Percentiles rank a stretch among this genome's conserved stretches.
Evolutionary conservation across 805 yeast genomes (phyloP).

Genomic region (Candida gorgasii): DNA sequence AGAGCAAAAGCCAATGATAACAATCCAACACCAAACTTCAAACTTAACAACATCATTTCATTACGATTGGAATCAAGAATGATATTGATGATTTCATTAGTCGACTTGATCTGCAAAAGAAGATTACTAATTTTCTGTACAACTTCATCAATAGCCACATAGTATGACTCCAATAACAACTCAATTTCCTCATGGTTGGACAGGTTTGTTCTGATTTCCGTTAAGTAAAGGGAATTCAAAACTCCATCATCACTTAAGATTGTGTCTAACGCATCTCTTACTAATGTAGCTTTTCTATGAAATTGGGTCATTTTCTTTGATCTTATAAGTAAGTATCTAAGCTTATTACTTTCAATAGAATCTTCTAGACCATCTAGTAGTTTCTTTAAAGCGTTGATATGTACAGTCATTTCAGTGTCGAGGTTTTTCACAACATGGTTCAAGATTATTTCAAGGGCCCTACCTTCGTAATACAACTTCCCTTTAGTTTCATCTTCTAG

Average conservation of each 20-base stretch:
- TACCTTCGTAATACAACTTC: slow-evolving; percentile 76
- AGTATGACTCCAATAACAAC: slow-evolving; percentile 85
- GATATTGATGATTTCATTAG: slow-evolving; percentile 93
- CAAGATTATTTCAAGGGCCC: slow-evolving; percentile 87
- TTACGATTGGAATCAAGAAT: slow-evolving; percentile 92
- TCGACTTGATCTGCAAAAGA: slow-evolving; percentile 80
- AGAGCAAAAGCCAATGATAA: slow-evolving; percentile 80
- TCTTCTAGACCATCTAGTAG: slow-evolving; percentile 77
- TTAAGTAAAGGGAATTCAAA: slow-evolving; percentile 74
- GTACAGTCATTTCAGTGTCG: slow-evolving; percentile 84
- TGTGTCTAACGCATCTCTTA: slow-evolving; percentile 83
- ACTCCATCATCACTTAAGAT: slow-evolving; percentile 86
- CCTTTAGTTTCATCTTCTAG: neutral
- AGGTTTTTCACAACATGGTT: slow-evolving; percentile 77
- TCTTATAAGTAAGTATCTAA: slow-evolving; percentile 77
- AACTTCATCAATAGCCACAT: slow-evolving; percentile 87
- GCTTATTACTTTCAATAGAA: slow-evolving; percentile 75
- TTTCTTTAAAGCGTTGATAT: slow-evolving; percentile 71
- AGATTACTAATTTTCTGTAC: slow-evolving; percentile 84
- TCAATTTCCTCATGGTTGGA: slow-evolving; percentile 87
- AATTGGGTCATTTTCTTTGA: slow-evolving; percentile 83
- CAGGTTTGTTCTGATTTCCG: slow-evolving; percentile 51
- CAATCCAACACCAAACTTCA: slow-evolving; percentile 80
- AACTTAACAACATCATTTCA: slow-evolving; percentile 83
- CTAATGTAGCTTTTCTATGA: slow-evolving; percentile 77